phyloP scores from a whole-genome alignment of 1,284 basidiomycete genomes.

The Ceratobasidium sp. region DNA sequence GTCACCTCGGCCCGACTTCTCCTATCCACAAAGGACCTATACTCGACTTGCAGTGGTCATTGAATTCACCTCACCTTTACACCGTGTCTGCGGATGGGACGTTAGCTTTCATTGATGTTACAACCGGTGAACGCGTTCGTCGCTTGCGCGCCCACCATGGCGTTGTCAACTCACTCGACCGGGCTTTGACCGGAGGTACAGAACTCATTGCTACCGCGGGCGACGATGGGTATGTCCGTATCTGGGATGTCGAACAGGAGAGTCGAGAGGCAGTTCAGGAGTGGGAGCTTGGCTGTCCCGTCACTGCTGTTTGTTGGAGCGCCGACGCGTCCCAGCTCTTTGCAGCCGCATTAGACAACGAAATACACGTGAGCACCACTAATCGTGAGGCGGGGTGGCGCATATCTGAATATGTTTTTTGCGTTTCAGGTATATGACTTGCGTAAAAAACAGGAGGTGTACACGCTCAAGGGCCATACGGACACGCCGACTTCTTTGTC shows the following conservation, averaged over 20 bases:
- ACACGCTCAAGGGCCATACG: slow-evolving; percentile 81
- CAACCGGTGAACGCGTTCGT: slow-evolving; percentile 80
- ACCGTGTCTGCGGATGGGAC: slow-evolving; percentile 89
- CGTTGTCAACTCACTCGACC: slow-evolving; percentile 89
- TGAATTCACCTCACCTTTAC: slow-evolving; percentile 77
- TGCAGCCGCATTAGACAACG: slow-evolving; percentile 92
- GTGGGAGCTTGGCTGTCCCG: slow-evolving; percentile 88
- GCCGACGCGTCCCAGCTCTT: slow-evolving; percentile 88
- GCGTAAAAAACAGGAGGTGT: slow-evolving; percentile 83
- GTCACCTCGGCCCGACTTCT: slow-evolving; percentile 66
- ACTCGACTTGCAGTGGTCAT: slow-evolving; percentile 85
- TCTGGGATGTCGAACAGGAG: slow-evolving; percentile 87
- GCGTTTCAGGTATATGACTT: slow-evolving; percentile 82
- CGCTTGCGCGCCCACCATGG: slow-evolving; percentile 88
- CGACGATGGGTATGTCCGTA: slow-evolving; percentile 89
- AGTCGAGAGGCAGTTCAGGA: slow-evolving; percentile 81
- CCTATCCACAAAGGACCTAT: slow-evolving; percentile 83
- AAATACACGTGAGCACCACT: slow-evolving; percentile 78
- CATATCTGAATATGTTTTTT: slow-evolving; percentile 28
- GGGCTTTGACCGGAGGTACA: slow-evolving; percentile 83
- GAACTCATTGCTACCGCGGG: slow-evolving; percentile 88
- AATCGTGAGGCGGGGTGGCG: slow-evolving; percentile 28
- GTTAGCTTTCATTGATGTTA: slow-evolving; percentile 78
- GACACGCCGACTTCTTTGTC: slow-evolving; percentile 92
- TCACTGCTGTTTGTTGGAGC: slow-evolving; percentile 94